Conservation (phyloP, 352 stramenopile species). For the Phytopythium montanum region DNA sequence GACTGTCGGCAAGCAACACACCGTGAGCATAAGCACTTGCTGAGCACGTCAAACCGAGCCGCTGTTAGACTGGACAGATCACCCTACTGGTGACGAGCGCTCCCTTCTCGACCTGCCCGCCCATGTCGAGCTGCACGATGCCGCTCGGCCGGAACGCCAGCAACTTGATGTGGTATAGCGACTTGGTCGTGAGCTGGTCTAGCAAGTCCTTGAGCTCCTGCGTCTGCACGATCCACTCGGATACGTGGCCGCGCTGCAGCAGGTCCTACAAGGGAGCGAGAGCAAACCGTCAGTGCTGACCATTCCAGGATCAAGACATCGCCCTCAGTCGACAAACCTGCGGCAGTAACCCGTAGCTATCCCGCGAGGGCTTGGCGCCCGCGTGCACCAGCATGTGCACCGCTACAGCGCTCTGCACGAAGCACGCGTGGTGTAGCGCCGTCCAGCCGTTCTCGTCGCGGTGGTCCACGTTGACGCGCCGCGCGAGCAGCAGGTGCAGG, state of each 20-base stretch:
- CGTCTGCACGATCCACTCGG: conserved; percentile 61
- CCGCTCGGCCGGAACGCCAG: conserved; percentile 78
- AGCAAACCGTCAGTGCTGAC: background rate
- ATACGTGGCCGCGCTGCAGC: conserved; percentile 59
- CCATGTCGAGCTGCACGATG: conserved; percentile 82
- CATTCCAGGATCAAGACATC: background rate
- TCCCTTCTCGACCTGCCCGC: conserved; percentile 79
- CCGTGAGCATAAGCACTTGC: background rate
- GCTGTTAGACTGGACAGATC: background rate
- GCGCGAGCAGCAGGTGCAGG: conserved; percentile 64
- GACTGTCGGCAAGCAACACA: conserved; percentile 30
- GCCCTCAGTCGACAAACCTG: conserved; percentile 29
- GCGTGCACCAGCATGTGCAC: conserved; percentile 76
- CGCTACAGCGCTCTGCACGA: conserved; percentile 64
- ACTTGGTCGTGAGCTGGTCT: conserved; percentile 61
- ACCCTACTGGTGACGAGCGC: conserved; percentile 79
- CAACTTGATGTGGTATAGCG: conserved; percentile 63
- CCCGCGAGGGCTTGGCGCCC: conserved; percentile 59
- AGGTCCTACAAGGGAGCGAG: conserved; percentile 37
- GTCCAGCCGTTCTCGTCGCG: conserved; percentile 84
- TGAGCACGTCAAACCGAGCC: background rate
- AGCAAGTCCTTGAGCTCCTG: conserved; percentile 76
- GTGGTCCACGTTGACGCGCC: conserved; percentile 75
- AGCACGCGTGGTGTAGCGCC: conserved; percentile 77
- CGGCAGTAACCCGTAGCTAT: conserved; percentile 68